Percentiles rank a stretch among this genome's conserved stretches.
Evolutionary conservation across 805 yeast species (phyloP).

Genomic region (Monosporozyma unispora): DNA sequence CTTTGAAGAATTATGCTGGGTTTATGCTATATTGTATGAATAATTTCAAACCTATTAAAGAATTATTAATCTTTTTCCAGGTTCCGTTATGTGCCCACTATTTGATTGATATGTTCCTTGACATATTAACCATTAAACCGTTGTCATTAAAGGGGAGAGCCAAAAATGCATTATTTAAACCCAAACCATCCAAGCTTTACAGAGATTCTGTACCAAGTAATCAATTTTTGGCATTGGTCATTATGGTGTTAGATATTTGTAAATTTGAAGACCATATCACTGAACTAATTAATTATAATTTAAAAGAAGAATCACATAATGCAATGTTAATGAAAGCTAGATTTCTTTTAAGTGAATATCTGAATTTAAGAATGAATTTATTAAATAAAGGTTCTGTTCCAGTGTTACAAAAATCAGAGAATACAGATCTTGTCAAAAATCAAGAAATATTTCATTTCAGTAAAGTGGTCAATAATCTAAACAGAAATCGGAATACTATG

Average conservation of each 20-base stretch:
- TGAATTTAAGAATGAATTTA: conserved; percentile 42
- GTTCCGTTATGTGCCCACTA: conserved; percentile 48
- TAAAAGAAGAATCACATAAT: conserved; percentile 25
- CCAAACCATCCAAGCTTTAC: conserved; percentile 29
- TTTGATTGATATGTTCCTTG: conserved; percentile 63
- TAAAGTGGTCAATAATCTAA: conserved; percentile 32
- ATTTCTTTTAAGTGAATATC: conserved; percentile 53
- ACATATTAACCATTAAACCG: conserved; percentile 51
- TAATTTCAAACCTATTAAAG: conserved; percentile 45
- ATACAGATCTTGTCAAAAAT: not conserved
- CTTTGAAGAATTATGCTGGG: conserved; percentile 73
- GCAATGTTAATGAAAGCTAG: conserved; percentile 49
- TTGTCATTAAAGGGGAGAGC: conserved; percentile 36
- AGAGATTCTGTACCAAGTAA: conserved; percentile 39
- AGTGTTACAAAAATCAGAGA: conserved; percentile 2
- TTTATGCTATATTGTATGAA: conserved; percentile 52
- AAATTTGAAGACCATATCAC: conserved; percentile 44
- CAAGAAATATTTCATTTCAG: conserved; percentile 39
- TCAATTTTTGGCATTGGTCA: conserved; percentile 59
- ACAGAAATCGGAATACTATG: conserved; percentile 31
- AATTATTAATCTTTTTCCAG: conserved; percentile 57
- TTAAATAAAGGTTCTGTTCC: conserved; percentile 27
- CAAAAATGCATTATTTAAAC: conserved; percentile 9
- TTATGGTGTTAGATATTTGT: conserved; percentile 46
- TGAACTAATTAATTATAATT: conserved; percentile 8